Base-by-base conservation (phyloP, 108 stramenopile genomes). In the Hondaea fermentalgiana region DNA sequence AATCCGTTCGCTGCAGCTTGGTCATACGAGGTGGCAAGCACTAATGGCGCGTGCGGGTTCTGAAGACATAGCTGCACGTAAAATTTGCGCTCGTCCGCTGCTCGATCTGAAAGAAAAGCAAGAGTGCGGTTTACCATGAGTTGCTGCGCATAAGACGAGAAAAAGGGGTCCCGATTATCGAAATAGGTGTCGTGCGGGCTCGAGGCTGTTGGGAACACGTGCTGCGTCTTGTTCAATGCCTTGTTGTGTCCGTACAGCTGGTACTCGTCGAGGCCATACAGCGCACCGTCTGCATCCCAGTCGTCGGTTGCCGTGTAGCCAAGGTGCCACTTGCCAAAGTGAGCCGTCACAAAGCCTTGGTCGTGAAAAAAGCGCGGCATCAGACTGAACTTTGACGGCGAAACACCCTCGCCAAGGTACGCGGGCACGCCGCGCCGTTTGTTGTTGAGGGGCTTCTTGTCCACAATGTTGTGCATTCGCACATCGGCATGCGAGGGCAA, bases 241-340 rank as follows among this genome's bases (percentile, higher is more conserved):
- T 23, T n/a, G 4, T 53, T 23, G 76, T 53, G 4, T 4, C 76
- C 76, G 28, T 83, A 83, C n/a, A 83, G 49, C 51, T 83, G 76
- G 28, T 53, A 83, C 51, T 83, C 76, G 76, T 83, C 76, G n/a
- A 83, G n/a, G 51, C 76, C 76, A 45, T 83, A 83, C 49, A 83
- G 28, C 16, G 49, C 25, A 55, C 76, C 76, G 51, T 47, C 45
- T 47, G 76, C 49, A 12, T 4, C 76, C 49, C 19, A 83, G 16
- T 10, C n/a, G 17, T 12, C 76, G 12, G 76, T 43, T 6, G 76
- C 45, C 6, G 49, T 53, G 76, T 83, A 83, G n/a, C 49, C 45
- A 12, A 83, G 76, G 51, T 83, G 76, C 76, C 76, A 83, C 51
- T 83, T 83, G 45, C 76, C 76, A 83, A 83, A 83, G 28, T 83